Evolutionary conservation across 306 rosid genomes (phyloP), one percentile per base, ranked within the genome.

Genomic region (Prinsepia uniflora): DNA sequence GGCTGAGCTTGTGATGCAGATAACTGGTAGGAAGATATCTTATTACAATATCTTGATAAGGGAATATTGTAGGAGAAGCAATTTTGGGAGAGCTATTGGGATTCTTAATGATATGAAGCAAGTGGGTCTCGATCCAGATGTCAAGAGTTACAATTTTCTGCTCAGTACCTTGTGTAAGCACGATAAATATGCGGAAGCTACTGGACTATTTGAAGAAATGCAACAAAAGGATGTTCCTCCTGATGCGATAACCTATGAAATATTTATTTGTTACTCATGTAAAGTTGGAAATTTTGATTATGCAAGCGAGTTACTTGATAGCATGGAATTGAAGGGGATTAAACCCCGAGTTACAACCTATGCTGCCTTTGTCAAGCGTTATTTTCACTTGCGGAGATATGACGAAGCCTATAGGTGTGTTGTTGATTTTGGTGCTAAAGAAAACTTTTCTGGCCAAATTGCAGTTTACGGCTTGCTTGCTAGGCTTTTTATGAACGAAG

Each of bases 401-500:
- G 79, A 86, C 49, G 88, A 86, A 78, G 98, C 96, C 0, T 85
- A 86, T 59, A 59, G 43, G 15, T 84, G 83, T 59, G 91, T 84
- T 5, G 75, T 81, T 72, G 83, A 72, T 61, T 83, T 78, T 40
- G 66, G 75, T 69, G 42, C 11, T 47, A 87, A 70, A 83, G 68
- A 53, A 72, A 65, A 54, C 44, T 69, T 17, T 81, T 78, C 89
- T 14, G 67, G 77, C 75, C 36, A 30, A 30, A 91, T 75, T 76
- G 78, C 61, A 58, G 80, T 72, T 69, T 88, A 83, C 79, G 83
- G 84, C 79, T 79, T 86, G 71, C 96, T 92, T 55, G 96, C 92
- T 63, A 72, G 75, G 42, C 96, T 89, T 79, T 75, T 86, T 78
- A 73, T 80, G 81, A 84, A 88, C 59, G 80, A 73, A 65, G 92